Conservation (phyloP, 2,329 filamentous ascomycete genomes). For the Pyrenophora graminea region DNA sequence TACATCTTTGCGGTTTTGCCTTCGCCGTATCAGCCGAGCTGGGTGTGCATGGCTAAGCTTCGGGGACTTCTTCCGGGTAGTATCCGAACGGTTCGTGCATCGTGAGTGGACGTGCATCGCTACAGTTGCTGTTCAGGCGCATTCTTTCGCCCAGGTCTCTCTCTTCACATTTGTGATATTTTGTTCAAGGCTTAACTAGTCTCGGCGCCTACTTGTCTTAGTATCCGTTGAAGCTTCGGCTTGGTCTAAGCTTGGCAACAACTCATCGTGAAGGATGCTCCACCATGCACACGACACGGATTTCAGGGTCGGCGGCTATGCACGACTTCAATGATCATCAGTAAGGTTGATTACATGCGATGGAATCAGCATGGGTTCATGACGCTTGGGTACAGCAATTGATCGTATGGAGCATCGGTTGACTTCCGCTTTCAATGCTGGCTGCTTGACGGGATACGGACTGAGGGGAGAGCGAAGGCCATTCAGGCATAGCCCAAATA, state of each 20-base stretch:
- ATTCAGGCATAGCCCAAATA: conserved; percentile 14
- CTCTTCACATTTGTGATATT: not conserved
- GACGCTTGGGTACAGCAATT: not conserved
- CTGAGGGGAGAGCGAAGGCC: conserved; percentile 16
- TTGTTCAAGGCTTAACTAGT: not conserved
- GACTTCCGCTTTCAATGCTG: not conserved
- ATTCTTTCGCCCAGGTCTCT: too few relatives aligned
- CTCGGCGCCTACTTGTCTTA: too few relatives aligned
- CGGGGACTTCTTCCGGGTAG: conserved; percentile 14
- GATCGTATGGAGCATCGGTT: not conserved
- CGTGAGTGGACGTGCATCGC: not conserved
- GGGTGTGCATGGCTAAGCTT: conserved; percentile 1
- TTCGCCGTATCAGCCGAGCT: not conserved
- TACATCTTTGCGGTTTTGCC: conserved; percentile 10
- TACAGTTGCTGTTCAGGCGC: not conserved
- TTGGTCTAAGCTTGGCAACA: not conserved
- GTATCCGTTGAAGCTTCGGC: too few relatives aligned
- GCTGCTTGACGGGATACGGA: conserved; percentile 19
- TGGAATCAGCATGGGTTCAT: not conserved
- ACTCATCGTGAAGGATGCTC: not conserved
- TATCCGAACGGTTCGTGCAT: conserved; percentile 11
- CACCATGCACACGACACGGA: not conserved
- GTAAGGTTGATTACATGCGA: not conserved
- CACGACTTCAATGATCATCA: not conserved
- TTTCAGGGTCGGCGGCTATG: not conserved